A percentile compares a stretch with the other conserved stretches of the same genome.
These are phyloP conservation scores for Nothophoma quercina DNA, from an alignment of 2,329 filamentous ascomycete species.

Conservation along the genomic window DNA sequence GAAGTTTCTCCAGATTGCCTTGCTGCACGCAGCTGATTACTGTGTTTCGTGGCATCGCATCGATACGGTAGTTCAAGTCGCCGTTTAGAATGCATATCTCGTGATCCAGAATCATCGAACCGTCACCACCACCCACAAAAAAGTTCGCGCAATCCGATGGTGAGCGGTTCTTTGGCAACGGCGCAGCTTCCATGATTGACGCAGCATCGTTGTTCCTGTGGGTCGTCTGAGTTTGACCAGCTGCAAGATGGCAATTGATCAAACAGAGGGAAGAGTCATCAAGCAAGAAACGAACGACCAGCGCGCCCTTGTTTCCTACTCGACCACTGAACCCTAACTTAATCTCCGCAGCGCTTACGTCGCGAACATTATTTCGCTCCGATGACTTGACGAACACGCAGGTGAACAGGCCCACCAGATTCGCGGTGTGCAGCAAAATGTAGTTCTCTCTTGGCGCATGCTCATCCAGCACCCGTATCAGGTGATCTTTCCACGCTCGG, in stretches of 20 bases:
- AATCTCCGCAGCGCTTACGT: conserved; percentile 81
- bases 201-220: conserved; percentile 93
- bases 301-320: conserved; percentile 95
- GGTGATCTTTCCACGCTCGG: conserved; percentile 92
- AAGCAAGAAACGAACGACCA: conserved; percentile 88
- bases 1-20: conserved; percentile 81
- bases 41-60: conserved; percentile 92
- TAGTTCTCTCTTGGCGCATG: conserved; percentile 82
- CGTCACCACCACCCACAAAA: conserved; percentile 91
- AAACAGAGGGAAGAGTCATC: conserved; percentile 96
- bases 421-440: conserved; percentile 84
- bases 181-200: conserved; percentile 80
- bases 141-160: conserved; percentile 72
- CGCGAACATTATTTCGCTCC: conserved; percentile 76
- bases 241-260: conserved; percentile 95
- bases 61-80: conserved; percentile 97
- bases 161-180: conserved; percentile 77
- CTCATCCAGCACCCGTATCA: conserved; percentile 82
- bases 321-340: conserved; percentile 96
- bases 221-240: conserved; percentile 88
- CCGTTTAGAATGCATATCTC: conserved; percentile 97
- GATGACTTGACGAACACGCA: conserved; percentile 92
- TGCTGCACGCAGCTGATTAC: conserved; percentile 85
- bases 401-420: conserved; percentile 92
- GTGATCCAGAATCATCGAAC: conserved; percentile 92